Percentiles rank a stretch among this genome's conserved stretches.
These are phyloP conservation scores for Austroboletus festivus DNA, from an alignment of 768 basidiomycete species.

Conservation along the genomic window DNA sequence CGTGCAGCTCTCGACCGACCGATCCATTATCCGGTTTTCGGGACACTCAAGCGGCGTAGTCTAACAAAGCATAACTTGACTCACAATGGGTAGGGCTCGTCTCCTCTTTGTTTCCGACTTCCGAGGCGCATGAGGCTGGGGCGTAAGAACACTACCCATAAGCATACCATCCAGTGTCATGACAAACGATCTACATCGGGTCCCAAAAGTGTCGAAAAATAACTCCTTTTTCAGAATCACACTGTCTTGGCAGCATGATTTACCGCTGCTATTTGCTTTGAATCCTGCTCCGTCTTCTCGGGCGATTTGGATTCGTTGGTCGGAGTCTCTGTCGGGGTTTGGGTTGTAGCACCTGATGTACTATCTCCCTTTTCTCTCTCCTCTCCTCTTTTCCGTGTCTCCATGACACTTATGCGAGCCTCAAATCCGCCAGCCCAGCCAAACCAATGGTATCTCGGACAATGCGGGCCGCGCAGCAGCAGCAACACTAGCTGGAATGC, in stretches of 20 bases:
- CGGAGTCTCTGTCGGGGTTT: not conserved
- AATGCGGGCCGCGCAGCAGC: slow-evolving; percentile 66
- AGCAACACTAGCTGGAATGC: slow-evolving; percentile 56
- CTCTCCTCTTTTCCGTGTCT: slow-evolving; percentile 3
- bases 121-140: no score
- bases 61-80: no score
- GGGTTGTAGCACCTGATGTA: not conserved
- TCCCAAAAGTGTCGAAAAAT: no score
- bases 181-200: no score
- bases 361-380: not conserved
- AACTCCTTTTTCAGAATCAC: slow-evolving; percentile 1
- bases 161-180: no score
- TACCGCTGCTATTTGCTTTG: not conserved
- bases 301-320: not conserved
- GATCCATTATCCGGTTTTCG: no score
- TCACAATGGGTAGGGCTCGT: no score
- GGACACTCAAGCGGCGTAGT: no score
- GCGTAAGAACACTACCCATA: no score
- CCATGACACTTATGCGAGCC: slow-evolving; percentile 38
- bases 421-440: slow-evolving; percentile 59
- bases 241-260: not conserved
- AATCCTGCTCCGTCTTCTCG: slow-evolving; percentile 9
- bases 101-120: no score
- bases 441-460: slow-evolving; percentile 47
- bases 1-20: no score